A percentile compares a stretch with the other conserved stretches of the same genome.
Conservation (phyloP, 495 filamentous ascomycete genomes). For the Margaritispora aquatica region DNA sequence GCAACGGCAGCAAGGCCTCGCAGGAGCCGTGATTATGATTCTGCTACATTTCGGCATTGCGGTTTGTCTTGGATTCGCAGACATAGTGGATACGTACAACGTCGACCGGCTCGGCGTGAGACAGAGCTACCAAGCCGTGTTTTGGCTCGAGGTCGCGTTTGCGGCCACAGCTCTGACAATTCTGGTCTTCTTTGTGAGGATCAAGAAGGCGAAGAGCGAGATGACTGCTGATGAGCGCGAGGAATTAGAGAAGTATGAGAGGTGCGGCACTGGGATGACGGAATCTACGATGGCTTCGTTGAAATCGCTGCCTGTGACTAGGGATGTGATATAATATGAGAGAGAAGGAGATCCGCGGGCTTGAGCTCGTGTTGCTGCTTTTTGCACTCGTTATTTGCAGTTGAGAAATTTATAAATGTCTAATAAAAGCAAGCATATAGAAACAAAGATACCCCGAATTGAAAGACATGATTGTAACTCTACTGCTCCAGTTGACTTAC, state of each 20-base stretch:
- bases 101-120: constrained; percentile 38
- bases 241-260: constrained; percentile 26
- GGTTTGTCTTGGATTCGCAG: constrained; percentile 70
- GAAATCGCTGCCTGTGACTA: neutral
- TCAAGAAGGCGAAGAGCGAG: constrained; percentile 61
- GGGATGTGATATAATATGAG: too few relatives aligned
- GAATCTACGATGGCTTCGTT: neutral
- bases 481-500: neutral
- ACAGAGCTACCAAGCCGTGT: constrained; percentile 54
- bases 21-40: constrained; percentile 55
- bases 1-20: constrained; percentile 63
- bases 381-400: too few relatives aligned
- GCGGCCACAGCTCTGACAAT: constrained; percentile 49
- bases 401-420: neutral
- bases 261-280: neutral
- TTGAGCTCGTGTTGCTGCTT: neutral
- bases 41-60: constrained; percentile 75
- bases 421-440: neutral
- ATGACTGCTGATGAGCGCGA: constrained; percentile 61
- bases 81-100: constrained; percentile 49
- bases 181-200: constrained; percentile 54
- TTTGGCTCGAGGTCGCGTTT: constrained; percentile 60
- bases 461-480: neutral
- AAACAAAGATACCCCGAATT: neutral
- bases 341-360: neutral